These are phyloP conservation scores for Wickerhamomyces queroliae DNA, from an alignment of 805 yeast species.

Conservation along the genomic window DNA sequence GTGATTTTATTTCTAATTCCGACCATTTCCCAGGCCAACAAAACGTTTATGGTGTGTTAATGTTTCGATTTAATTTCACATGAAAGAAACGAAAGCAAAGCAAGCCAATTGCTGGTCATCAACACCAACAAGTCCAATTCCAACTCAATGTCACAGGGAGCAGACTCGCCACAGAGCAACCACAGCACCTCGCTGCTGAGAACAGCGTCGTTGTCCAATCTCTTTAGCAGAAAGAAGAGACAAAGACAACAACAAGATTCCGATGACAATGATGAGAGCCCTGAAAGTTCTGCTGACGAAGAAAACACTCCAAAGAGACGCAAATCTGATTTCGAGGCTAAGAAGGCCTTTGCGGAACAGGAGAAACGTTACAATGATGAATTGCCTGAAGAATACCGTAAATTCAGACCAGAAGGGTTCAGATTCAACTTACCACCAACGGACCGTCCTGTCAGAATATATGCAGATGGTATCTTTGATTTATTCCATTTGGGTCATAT, in stretches of 20 bases:
- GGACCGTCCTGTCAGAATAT: constrained; percentile 85
- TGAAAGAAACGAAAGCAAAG: neutral
- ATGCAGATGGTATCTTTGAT: constrained; percentile 98
- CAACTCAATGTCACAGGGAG: constrained; percentile 1
- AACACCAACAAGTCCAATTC: neutral
- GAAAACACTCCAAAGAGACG: constrained; percentile 13
- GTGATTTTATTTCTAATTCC: no score
- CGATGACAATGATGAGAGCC: neutral
- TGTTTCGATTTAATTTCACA: no score
- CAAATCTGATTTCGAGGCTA: constrained; percentile 20
- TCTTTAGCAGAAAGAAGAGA: constrained; percentile 13
- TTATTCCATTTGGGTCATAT: constrained; percentile 95
- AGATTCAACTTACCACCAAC: constrained; percentile 76
- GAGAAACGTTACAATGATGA: constrained; percentile 60
- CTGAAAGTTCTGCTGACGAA: constrained; percentile 3
- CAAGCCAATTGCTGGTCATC: neutral
- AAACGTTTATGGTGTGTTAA: no score
- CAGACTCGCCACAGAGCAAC: neutral
- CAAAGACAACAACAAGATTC: constrained; percentile 12
- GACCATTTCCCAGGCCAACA: no score
- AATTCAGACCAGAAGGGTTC: constrained; percentile 76
- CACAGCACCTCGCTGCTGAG: constrained; percentile 6
- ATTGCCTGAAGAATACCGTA: constrained; percentile 65
- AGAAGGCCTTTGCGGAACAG: constrained; percentile 27
- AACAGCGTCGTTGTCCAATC: constrained; percentile 14